Evolutionary conservation across 768 basidiomycete genomes (phyloP).

Genomic region (Rhodotorula graminis): DNA sequence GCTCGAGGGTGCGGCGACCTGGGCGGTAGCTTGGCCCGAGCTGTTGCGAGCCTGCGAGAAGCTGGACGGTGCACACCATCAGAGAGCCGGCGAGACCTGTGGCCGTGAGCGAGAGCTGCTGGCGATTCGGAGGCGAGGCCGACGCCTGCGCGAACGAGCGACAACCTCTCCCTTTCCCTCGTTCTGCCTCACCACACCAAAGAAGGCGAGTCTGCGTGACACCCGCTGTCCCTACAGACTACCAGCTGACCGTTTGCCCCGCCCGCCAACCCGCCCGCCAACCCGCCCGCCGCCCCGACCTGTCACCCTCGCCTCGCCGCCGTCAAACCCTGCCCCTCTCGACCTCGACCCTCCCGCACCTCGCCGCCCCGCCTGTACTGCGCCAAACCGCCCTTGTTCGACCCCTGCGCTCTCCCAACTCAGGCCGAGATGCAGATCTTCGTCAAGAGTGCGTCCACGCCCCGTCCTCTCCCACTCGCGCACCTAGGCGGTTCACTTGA

Average conservation of each 20-base stretch:
- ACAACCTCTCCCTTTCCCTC: background rate
- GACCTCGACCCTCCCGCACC: background rate
- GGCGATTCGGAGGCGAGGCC: background rate
- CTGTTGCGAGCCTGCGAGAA: background rate
- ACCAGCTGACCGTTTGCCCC: background rate
- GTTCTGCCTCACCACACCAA: conserved; percentile 19
- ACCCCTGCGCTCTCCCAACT: too few relatives aligned
- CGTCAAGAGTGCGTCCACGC: conserved; percentile 59
- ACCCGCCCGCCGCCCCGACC: background rate
- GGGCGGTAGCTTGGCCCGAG: too few relatives aligned
- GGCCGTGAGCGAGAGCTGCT: too few relatives aligned
- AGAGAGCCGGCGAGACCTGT: too few relatives aligned
- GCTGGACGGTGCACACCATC: background rate
- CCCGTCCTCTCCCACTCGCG: background rate
- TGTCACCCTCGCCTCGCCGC: background rate
- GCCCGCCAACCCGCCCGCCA: too few relatives aligned
- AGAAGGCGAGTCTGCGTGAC: conserved; percentile 1
- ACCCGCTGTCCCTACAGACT: background rate
- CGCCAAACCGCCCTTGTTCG: background rate
- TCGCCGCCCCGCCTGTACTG: background rate
- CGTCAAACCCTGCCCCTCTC: background rate
- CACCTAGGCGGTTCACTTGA: background rate
- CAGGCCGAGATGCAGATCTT: conserved; percentile 61
- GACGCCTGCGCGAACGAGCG: background rate
- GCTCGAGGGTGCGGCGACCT: too few relatives aligned